A percentile compares a stretch with the other conserved stretches of the same genome.
Conservation (phyloP, 768 basidiomycete species). For the Gyrodon lividus region DNA sequence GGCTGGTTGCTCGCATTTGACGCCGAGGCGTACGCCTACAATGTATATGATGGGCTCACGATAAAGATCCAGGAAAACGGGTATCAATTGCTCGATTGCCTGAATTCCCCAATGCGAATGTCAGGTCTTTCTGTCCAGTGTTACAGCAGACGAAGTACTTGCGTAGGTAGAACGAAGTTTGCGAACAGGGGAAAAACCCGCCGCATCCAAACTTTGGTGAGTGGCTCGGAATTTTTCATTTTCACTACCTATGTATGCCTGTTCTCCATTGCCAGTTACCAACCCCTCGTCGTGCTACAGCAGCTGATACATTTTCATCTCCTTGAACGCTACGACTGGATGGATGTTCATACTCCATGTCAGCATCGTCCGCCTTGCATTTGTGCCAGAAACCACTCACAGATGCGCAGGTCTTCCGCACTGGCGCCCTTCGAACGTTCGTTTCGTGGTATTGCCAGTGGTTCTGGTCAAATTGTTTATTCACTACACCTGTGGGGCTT, state of each 20-base stretch:
- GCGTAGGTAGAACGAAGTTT: not conserved
- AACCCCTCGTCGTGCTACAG: too few species aligned
- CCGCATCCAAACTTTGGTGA: too few species aligned
- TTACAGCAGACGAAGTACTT: not conserved
- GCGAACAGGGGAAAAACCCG: too few species aligned
- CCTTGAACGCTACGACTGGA: too few species aligned
- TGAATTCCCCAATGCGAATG: not conserved
- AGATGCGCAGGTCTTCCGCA: not conserved
- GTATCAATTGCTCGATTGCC: slow-evolving; percentile 18
- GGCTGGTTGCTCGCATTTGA: slow-evolving; percentile 24
- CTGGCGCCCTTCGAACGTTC: not conserved
- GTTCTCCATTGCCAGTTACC: not conserved
- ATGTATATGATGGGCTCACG: slow-evolving; percentile 3
- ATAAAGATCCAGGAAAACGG: slow-evolving; percentile 11
- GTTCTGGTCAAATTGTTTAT: not conserved
- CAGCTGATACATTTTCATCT: too few species aligned
- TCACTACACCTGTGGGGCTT: not conserved
- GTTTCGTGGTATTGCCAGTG: not conserved
- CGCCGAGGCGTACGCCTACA: slow-evolving; percentile 20
- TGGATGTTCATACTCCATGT: too few species aligned
- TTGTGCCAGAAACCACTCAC: not conserved
- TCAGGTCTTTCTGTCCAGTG: not conserved
- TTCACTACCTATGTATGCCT: not conserved
- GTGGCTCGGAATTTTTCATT: too few species aligned
- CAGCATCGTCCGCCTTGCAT: not conserved